These are phyloP conservation scores for Talaromyces sp. DNA, from an alignment of 2,329 filamentous ascomycete species.

Conservation along the genomic window DNA sequence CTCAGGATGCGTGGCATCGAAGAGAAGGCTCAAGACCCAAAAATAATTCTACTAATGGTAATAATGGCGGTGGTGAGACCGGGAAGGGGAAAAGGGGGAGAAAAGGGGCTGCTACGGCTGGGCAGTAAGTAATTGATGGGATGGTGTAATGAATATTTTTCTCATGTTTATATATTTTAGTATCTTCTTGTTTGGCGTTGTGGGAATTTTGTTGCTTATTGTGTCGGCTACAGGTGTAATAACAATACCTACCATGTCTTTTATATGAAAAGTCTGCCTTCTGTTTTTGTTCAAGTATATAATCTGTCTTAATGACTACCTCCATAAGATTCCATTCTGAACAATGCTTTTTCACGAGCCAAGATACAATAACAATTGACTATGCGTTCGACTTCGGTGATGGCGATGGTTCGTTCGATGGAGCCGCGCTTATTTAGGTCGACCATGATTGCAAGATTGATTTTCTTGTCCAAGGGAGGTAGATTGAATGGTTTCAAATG, in stretches of 20 bases:
- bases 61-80: neutral
- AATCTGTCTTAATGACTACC: neutral
- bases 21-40: constrained; percentile 47
- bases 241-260: constrained; percentile 11
- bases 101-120: neutral
- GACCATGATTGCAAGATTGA: too few relatives aligned
- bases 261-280: neutral
- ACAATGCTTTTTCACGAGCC: too few relatives aligned
- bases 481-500: too few relatives aligned
- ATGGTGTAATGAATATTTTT: neutral
- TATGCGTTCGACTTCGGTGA: too few relatives aligned
- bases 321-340: too few relatives aligned
- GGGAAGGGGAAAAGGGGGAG: constrained; percentile 7
- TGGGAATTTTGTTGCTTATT: constrained; percentile 15
- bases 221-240: constrained; percentile 15
- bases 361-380: too few relatives aligned
- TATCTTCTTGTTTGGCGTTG: constrained; percentile 5
- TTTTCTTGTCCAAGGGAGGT: too few relatives aligned
- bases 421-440: too few relatives aligned
- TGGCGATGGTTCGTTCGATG: too few relatives aligned
- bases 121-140: constrained; percentile 12
- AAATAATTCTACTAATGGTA: constrained; percentile 15
- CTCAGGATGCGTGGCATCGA: constrained; percentile 60
- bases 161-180: neutral
- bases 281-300: neutral